Base-by-base conservation (phyloP, 208 protist species). In the Trypanosoma brucei region DNA sequence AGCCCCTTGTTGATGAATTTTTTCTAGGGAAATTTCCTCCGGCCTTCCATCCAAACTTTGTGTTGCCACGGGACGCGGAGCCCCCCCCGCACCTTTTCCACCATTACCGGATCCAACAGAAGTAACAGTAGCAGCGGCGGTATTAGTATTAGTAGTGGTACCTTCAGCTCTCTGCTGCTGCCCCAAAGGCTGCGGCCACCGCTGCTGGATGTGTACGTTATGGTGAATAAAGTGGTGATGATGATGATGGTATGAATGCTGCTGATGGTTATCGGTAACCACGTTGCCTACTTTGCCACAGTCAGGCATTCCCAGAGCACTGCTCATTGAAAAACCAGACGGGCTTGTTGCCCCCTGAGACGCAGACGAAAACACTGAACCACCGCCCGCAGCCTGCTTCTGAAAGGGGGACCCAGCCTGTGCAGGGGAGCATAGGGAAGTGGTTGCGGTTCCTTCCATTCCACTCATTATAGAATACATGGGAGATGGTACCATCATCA, bases 401-500 rank as follows among this genome's bases (percentile, higher is more conserved):
- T 55, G 64, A 11, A 70, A 63, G 52, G 22, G 22, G 6, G 30
- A 1, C 31, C 49, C 51, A 49, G 37, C 44, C 35, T 53, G 63
- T 13, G 35, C 22, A 53, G 66, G 38, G 33, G 51, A 42, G 38
- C 50, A 64, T 33, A 64, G 40, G 13, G 65, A 36, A 38, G 46
- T 39, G 22, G 63, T 30, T 48, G 40, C 45, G 5, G 39, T 35
- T 45, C 14, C 48, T 36, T 70, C 57, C 2, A 59, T 1, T 36
- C 40, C 31, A 37, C 42, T 53, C 9, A 2, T 46, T 22, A 60
- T 31, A 22, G 50, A 44, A 65, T 65, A 64, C 57, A 65, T 53
- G 13, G 58, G 66, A 30, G 56, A 59, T 39, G 51, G 39, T 51
- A 71, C 48, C 52, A 65, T 63, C 57, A 64, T 56, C 2, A 56